Evolutionary conservation across 108 stramenopile genomes (phyloP).

Genomic region (Phaeodactylum tricornutum): DNA sequence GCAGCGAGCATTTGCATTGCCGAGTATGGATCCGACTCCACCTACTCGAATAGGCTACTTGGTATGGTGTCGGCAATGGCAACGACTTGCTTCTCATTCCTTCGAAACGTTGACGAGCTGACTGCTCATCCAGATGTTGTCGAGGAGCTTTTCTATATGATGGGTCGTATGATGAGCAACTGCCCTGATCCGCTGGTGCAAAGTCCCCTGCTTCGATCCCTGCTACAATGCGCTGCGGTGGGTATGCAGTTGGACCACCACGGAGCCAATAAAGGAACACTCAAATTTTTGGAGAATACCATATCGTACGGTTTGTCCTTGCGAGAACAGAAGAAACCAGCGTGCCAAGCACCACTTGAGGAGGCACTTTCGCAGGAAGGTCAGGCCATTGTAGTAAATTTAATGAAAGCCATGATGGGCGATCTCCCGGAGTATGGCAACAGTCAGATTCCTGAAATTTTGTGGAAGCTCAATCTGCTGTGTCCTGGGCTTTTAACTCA

Average conservation of each 20-base stretch:
- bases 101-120: conserved; percentile 57
- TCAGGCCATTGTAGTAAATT: conserved; percentile 53
- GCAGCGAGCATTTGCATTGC: conserved; percentile 78
- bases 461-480: conserved; percentile 65
- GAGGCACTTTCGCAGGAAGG: conserved; percentile 46
- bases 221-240: conserved; percentile 65
- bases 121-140: conserved; percentile 90
- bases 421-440: conserved; percentile 68
- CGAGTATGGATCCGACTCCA: conserved; percentile 64
- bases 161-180: conserved; percentile 67
- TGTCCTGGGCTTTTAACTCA: conserved; percentile 48
- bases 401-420: conserved; percentile 57
- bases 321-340: conserved; percentile 17
- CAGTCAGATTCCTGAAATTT: conserved; percentile 63
- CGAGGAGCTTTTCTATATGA: conserved; percentile 91
- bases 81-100: conserved; percentile 41
- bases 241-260: conserved; percentile 79
- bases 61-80: conserved; percentile 67
- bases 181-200: conserved; percentile 71
- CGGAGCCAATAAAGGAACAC: conserved; percentile 78
- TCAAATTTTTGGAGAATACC: conserved; percentile 65
- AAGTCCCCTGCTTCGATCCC: conserved; percentile 45
- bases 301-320: conserved; percentile 50
- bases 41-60: conserved; percentile 35
- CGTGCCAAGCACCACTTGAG: conserved; percentile 42